Percentiles rank a stretch among this genome's conserved stretches.
phyloP scores from a whole-genome alignment of 2,329 filamentous ascomycete genomes.

The Epichloe amarillans region DNA sequence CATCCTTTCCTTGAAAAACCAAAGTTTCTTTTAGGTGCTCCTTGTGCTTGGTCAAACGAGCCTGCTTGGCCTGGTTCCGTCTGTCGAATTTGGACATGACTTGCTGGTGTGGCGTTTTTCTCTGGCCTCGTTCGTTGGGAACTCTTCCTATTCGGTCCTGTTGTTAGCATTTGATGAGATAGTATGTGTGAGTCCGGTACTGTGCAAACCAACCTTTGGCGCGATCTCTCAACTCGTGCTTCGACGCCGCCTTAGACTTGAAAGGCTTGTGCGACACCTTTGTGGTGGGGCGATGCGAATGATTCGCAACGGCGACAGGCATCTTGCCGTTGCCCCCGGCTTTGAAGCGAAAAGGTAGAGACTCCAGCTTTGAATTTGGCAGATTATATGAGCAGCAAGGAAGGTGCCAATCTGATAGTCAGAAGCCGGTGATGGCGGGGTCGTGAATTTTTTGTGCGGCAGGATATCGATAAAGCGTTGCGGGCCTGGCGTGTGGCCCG shows the following conservation, averaged over 20 bases:
- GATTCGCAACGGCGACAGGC: constrained; percentile 52
- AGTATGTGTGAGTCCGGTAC: not conserved
- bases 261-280: constrained; percentile 81
- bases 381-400: not conserved
- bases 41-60: constrained; percentile 68
- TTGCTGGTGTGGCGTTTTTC: constrained; percentile 88
- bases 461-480: constrained; percentile 21
- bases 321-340: constrained; percentile 62
- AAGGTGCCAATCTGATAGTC: not conserved
- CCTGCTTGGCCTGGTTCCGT: constrained; percentile 87
- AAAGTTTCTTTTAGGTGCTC: constrained; percentile 68
- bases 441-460: constrained; percentile 25
- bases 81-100: constrained; percentile 96
- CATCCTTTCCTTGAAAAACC: constrained; percentile 76
- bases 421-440: constrained; percentile 19
- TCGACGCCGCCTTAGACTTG: constrained; percentile 84
- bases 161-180: not conserved
- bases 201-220: constrained; percentile 52
- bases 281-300: constrained; percentile 87
- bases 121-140: constrained; percentile 54
- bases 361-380: constrained; percentile 41
- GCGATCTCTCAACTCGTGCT: constrained; percentile 71
- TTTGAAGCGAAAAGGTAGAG: constrained; percentile 79
- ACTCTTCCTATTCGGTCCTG: constrained; percentile 53
- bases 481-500: not conserved